Evolutionary conservation across 1,284 basidiomycete species (phyloP).

Genomic region (Leccinum angustisporum): DNA sequence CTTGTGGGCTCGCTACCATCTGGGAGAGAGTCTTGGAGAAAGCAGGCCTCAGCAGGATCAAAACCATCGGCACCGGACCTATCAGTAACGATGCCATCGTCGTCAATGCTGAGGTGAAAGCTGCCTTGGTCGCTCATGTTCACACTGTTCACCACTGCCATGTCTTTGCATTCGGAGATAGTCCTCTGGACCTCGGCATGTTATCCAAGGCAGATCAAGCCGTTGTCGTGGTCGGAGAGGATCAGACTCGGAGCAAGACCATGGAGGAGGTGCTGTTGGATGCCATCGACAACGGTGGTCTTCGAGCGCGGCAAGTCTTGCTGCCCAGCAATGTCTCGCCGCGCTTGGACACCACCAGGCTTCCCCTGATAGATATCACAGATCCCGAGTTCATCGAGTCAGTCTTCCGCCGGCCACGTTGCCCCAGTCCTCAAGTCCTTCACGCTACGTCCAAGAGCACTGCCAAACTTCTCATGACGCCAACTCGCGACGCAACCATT

Average conservation of each 20-base stretch:
- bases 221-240: constrained; percentile 10
- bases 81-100: constrained; percentile 6
- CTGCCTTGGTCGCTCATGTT: constrained; percentile 9
- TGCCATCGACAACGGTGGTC: constrained; percentile 11
- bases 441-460: constrained; percentile 13
- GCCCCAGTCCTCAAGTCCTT: constrained; percentile 9
- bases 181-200: constrained; percentile 12
- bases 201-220: constrained; percentile 14
- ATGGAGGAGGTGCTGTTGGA: constrained; percentile 11
- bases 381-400: constrained; percentile 9
- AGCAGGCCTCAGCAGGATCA: constrained; percentile 11
- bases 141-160: constrained; percentile 8
- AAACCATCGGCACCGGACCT: constrained; percentile 8
- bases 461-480: constrained; percentile 11
- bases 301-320: constrained; percentile 12
- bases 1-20: constrained; percentile 5
- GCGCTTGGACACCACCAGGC: constrained; percentile 13
- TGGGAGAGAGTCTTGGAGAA: constrained; percentile 13
- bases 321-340: constrained; percentile 12
- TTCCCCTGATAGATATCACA: constrained; percentile 13
- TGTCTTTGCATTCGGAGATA: constrained; percentile 11
- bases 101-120: constrained; percentile 13
- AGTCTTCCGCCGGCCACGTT: constrained; percentile 9
- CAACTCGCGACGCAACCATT: constrained; percentile 13
- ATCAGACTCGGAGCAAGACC: constrained; percentile 7